Conservation (phyloP, 2,329 filamentous ascomycete species). For the Aureobasidium sp. region DNA sequence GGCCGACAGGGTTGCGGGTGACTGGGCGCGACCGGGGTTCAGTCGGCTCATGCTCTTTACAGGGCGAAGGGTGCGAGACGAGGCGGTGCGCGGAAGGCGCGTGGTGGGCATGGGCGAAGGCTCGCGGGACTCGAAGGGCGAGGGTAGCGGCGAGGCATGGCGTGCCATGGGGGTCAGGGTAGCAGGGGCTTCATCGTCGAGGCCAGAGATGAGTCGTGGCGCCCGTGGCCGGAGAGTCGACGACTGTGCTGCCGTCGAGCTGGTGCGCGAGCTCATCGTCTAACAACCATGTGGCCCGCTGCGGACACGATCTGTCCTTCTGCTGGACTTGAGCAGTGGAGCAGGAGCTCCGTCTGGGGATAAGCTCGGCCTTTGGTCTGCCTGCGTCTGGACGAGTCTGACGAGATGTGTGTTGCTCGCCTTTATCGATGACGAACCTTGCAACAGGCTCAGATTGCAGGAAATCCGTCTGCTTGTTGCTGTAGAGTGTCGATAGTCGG, state of each 20-base stretch:
- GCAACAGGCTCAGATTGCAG: neutral
- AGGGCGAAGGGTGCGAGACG: slow-evolving; percentile 1
- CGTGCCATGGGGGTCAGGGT: slow-evolving; percentile 26
- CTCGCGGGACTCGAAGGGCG: slow-evolving; percentile 25
- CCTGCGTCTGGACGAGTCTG: neutral
- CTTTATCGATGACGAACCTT: neutral
- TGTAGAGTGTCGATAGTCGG: neutral
- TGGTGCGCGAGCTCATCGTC: slow-evolving; percentile 24
- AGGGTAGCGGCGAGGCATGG: slow-evolving; percentile 27
- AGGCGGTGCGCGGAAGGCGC: slow-evolving; percentile 12
- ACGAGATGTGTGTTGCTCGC: neutral
- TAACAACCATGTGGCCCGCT: neutral
- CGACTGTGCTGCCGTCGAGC: slow-evolving; percentile 26
- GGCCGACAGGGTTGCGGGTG: slow-evolving; percentile 27
- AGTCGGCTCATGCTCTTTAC: slow-evolving; percentile 1
- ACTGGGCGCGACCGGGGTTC: neutral
- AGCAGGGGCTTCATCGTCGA: slow-evolving; percentile 36
- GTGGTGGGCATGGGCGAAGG: slow-evolving; percentile 32
- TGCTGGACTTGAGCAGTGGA: neutral
- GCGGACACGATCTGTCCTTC: slow-evolving; percentile 18
- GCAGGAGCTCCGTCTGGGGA: neutral
- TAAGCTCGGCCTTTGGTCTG: neutral
- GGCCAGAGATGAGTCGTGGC: slow-evolving; percentile 38
- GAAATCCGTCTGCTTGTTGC: neutral
- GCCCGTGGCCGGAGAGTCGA: slow-evolving; percentile 39